phyloP scores from a whole-genome alignment of 345 rosid genomes.

The Gossypium mustelinum region DNA sequence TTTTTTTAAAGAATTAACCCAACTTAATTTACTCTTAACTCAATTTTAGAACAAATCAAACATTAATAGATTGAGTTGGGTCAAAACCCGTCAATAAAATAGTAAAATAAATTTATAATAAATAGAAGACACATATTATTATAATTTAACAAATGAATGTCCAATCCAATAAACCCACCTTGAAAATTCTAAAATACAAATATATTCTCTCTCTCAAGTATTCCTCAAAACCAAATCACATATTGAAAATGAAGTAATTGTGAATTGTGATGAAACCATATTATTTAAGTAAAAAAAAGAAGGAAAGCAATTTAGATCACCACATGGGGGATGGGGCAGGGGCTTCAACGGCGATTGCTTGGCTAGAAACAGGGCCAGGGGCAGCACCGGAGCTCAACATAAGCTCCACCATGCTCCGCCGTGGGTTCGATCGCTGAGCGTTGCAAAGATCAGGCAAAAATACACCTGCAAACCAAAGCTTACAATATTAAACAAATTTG shows the following conservation, averaged over 20 bases:
- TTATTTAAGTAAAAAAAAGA: too few relatives aligned
- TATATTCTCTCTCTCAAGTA: neutral
- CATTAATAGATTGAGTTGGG: too few relatives aligned
- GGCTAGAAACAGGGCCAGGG: slow-evolving; percentile 37
- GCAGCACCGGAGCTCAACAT: slow-evolving; percentile 55
- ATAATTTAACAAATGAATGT: too few relatives aligned
- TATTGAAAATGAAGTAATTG: neutral
- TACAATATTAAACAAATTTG: too few relatives aligned
- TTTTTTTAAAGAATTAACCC: too few relatives aligned
- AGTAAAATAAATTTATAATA: too few relatives aligned
- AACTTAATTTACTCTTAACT: too few relatives aligned
- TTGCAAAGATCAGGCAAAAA: slow-evolving; percentile 79
- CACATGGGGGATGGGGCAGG: slow-evolving; percentile 39
- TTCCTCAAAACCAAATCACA: slow-evolving; percentile 3
- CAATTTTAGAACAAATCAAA: too few relatives aligned
- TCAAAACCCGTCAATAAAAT: too few relatives aligned
- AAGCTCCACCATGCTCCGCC: slow-evolving; percentile 68
- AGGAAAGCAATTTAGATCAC: slow-evolving; percentile 2
- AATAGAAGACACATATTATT: too few relatives aligned
- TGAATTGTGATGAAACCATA: neutral
- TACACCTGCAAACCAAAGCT: slow-evolving; percentile 51
- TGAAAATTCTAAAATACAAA: too few relatives aligned
- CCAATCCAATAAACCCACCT: too few relatives aligned
- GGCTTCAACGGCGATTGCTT: slow-evolving; percentile 11
- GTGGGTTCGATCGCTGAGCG: slow-evolving; percentile 58